Base-by-base conservation (phyloP, 306 rosid species). In the Malus sieversii region DNA sequence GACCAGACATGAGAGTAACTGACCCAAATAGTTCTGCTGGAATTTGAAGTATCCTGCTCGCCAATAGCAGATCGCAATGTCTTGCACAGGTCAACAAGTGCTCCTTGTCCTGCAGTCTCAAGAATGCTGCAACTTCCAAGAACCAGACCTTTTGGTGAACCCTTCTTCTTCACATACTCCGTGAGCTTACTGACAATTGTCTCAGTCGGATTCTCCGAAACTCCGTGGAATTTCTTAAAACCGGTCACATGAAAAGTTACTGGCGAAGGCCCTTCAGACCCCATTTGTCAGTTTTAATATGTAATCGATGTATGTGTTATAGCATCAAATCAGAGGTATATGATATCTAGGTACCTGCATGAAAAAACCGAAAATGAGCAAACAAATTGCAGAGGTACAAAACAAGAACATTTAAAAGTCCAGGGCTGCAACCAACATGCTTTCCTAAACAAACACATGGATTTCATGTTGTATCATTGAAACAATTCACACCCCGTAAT, bases 211-310 rank as follows among this genome's bases (percentile, higher is more conserved):
- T 95, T 95, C 80, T 90, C 96, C 0, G 96, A 89, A 87, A 95
- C 97, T 75, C 98, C 97, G 62, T 95, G 97, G 85, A 95, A 95
- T 87, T 90, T 95, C 92, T 90, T 92, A 81, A 95, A 95, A 67
- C 98, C 98, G 10, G 98, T 95, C 55, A 92, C 86, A 82, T 92
- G 87, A 87, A 95, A 82, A 53, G 90, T 89, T 46, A 90, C 87
- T 15, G 91, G 76, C 16, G 90, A 81, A 84, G 98, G 95, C 84
- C 92, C 90, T 85, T 95, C 98, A 44, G 98, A 95, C 75, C 98
- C 98, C 98, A 92, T 95, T 87, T 82, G 60, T 63, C 58, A 70
- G 71, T 69, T 80, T 62, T 69, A 77, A n/a, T 38, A 82, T 78
- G 75, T 55, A 67, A 10, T 83, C 75, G 70, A 66, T 52, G 40